Evolutionary conservation across 768 basidiomycete genomes (phyloP), one percentile per base, ranked within the genome.

Genomic region (Gyrodon lividus): DNA sequence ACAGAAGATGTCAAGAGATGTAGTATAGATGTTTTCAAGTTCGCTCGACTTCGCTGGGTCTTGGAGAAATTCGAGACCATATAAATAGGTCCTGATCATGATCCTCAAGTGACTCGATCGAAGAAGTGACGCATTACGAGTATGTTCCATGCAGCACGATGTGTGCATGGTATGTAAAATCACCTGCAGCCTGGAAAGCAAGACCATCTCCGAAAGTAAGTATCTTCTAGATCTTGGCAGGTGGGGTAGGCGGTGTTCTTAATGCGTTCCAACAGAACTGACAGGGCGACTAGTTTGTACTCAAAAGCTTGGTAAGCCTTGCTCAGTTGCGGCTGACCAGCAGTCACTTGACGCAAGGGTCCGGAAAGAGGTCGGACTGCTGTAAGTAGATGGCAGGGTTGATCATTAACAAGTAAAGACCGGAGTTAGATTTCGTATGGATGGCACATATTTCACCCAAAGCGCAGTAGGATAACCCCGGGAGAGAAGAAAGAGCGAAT

Each of bases 11-110:
- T 20, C 35, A 33, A 19, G 28, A 40, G 16, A 40, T 31, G 31
- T 31, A 14, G 10, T 12, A 12, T 12, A 2, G 13, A 49, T 1
- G 19, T 33, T 2, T 26, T 22, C 33, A 20, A 46, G 17, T 4
- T 2, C 40, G 24, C 31, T 23, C 35, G 14, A 44, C 10, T 3
- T 31, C n/a, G 13, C 10, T 47, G 33, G 6, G 7, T 19, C 28
- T 16, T 20, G 19, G 26, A 20, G 6, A 23, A 33, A 16, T 24
- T 44, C 20, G 4, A 10, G 20, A 12, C 45, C 8, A 35, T 58
- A 61, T 61, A 61, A 47, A 50, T 61, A 61, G 17, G 47, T 19
- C 33, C 30, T 37, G 38, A 26, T 44, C 43, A 56, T 17, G 43
- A 39, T 38, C 41, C 28, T 22, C 16, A 33, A 43, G 16, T 39